Evolutionary conservation across 257 asterid genomes (phyloP), one percentile per base, ranked within the genome.

Genomic region (Scutellaria baicalensis): DNA sequence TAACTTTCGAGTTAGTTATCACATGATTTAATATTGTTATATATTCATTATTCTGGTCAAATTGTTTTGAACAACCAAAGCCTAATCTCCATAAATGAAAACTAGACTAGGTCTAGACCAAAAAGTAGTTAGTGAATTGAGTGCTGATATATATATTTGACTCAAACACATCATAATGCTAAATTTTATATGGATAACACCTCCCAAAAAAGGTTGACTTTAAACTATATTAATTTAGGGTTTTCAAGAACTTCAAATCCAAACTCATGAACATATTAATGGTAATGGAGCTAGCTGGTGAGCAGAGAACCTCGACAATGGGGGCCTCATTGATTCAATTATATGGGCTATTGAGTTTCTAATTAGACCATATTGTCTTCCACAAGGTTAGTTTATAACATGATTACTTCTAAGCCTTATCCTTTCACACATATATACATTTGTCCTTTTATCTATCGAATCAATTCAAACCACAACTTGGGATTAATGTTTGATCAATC

Each of bases 271-370:
- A 61, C 65, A 27, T 72, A 60, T 63, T 68, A 58, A 64, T 59
- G 60, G 66, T 42, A 66, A 74, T 78, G 81, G 78, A 63, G n/a
- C 70, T 58, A 64, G 81, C 70, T 76, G 76, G 73, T 69, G 31
- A 58, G 81, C 51, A 79, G 55, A 69, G 51, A 39, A 42, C 48
- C 20, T 49, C 16, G 77, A 78, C 80, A 78, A 52, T 16, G 40
- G 69, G 85, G 68, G 77, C 83, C 78, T 62, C 16, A 20, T 65
- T 20, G 52, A 27, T 71, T 65, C 60, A 57, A 69, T 48, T 23
- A 51, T 14, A 40, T 61, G 50, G 59, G 45, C 23, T 66, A 51
- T 18, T 71, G 27, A 77, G 45, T 59, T 59, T 51, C 3, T 59
- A 50, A 67, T 54, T 55, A 66, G 8, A 40, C 10, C 74, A 64